phyloP scores from a whole-genome alignment of 1,284 basidiomycete species.

The Microbotryum scabiosae region DNA sequence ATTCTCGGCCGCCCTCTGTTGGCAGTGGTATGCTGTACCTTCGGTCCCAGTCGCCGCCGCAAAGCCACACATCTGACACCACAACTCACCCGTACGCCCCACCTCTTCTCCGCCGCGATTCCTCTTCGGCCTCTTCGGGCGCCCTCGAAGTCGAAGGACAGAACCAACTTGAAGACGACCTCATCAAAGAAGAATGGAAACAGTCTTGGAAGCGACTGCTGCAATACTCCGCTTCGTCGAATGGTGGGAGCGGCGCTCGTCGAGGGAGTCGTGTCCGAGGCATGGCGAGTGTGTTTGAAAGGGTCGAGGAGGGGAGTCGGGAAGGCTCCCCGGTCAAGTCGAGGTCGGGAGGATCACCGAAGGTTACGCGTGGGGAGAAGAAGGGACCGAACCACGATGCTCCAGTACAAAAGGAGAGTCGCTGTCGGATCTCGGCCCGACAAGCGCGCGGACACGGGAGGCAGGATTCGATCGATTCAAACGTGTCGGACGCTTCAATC shows the following conservation, averaged over 20 bases:
- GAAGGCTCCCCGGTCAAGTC: neutral
- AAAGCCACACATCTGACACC: neutral
- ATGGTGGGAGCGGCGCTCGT: neutral
- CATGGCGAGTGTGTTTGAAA: slow-evolving; percentile 27
- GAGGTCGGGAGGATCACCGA: too few relatives aligned
- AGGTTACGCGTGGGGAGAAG: too few relatives aligned
- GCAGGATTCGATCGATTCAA: neutral
- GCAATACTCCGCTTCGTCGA: too few relatives aligned
- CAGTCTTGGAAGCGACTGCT: slow-evolving; percentile 24
- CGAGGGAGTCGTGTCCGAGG: slow-evolving; percentile 25
- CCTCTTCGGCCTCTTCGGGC: neutral
- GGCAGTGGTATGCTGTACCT: too few relatives aligned
- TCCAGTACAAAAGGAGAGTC: too few relatives aligned
- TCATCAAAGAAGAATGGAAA: slow-evolving; percentile 32
- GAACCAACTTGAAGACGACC: slow-evolving; percentile 10
- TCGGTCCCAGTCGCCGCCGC: too few relatives aligned
- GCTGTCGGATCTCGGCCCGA: neutral
- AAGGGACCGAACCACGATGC: too few relatives aligned
- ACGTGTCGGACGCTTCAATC: neutral
- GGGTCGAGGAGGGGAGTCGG: slow-evolving; percentile 3
- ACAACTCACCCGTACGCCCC: neutral
- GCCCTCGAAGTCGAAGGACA: slow-evolving; percentile 19
- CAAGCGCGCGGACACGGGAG: neutral
- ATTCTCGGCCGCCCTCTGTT: too few relatives aligned
- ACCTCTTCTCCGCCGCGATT: too few relatives aligned